Evolutionary conservation across 2,329 filamentous ascomycete species (phyloP).

Genomic region (Diatrype stigma): DNA sequence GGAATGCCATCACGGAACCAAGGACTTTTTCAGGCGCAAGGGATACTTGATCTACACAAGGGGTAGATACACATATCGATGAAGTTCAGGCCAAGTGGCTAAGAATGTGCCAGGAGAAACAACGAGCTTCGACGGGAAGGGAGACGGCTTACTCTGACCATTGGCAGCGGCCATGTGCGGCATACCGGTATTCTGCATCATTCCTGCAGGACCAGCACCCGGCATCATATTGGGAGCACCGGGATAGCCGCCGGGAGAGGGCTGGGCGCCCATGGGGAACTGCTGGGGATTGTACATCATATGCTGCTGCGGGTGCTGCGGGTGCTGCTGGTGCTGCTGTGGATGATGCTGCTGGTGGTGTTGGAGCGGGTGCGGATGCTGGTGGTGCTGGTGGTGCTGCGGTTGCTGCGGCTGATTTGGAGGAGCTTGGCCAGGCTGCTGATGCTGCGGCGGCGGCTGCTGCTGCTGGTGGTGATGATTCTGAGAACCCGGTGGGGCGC

Average conservation of each 20-base stretch:
- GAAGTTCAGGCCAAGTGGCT: slow-evolving; percentile 5
- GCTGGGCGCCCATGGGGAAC: slow-evolving; percentile 51
- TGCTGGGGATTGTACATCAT: slow-evolving; percentile 60
- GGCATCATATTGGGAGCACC: slow-evolving; percentile 54
- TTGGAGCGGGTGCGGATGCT: slow-evolving; percentile 33
- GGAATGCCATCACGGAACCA: slow-evolving; percentile 8
- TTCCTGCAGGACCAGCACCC: slow-evolving; percentile 48
- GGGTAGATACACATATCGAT: not conserved
- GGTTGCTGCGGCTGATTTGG: slow-evolving; percentile 22
- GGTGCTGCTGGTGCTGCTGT: slow-evolving; percentile 8
- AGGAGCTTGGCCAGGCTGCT: slow-evolving; percentile 39
- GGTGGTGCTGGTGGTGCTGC: slow-evolving; percentile 12
- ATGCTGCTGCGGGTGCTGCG: slow-evolving; percentile 30
- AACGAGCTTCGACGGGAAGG: slow-evolving; percentile 17
- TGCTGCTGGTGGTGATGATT: slow-evolving; percentile 42
- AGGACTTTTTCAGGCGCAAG: slow-evolving; percentile 9
- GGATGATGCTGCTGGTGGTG: not conserved
- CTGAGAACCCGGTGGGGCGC: slow-evolving; percentile 40
- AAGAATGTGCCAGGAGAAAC: slow-evolving; percentile 12
- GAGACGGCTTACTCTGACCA: slow-evolving; percentile 51
- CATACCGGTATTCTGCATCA: slow-evolving; percentile 62
- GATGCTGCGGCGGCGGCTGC: slow-evolving; percentile 14
- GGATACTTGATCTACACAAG: not conserved
- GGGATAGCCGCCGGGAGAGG: slow-evolving; percentile 38
- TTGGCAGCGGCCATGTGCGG: slow-evolving; percentile 52